Evolutionary conservation across 805 yeast genomes (phyloP).

Genomic region (Ogataea kodamae): DNA sequence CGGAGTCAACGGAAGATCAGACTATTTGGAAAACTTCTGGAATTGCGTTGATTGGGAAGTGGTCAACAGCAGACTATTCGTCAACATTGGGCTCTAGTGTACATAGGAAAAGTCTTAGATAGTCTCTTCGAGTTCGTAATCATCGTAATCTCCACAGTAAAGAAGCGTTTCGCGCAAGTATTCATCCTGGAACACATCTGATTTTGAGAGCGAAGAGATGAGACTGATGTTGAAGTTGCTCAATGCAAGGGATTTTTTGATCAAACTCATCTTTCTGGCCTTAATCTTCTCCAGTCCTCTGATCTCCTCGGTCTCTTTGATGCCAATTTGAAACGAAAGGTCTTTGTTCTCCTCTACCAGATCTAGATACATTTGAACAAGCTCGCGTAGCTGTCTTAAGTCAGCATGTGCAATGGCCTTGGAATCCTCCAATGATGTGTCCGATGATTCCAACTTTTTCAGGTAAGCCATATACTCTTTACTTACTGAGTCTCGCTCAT

Average conservation of each 20-base stretch:
- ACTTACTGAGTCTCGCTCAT: slow-evolving; percentile 15
- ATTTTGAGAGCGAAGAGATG: slow-evolving; percentile 32
- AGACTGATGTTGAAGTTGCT: slow-evolving; percentile 32
- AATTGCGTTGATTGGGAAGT: slow-evolving; percentile 83
- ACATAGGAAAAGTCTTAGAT: slow-evolving; percentile 11
- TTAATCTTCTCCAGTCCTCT: slow-evolving; percentile 17
- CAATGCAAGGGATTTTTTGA: slow-evolving; percentile 24
- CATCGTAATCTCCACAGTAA: slow-evolving; percentile 30
- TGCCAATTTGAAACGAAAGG: slow-evolving; percentile 13
- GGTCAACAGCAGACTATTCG: slow-evolving; percentile 43
- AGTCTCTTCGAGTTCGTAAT: slow-evolving; percentile 27
- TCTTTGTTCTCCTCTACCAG: slow-evolving; percentile 17
- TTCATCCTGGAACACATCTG: slow-evolving; percentile 33
- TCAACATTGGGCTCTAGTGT: slow-evolving; percentile 17
- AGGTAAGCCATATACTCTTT: slow-evolving; percentile 7
- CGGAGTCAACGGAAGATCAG: slow-evolving; percentile 71
- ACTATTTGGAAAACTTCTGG: slow-evolving; percentile 75
- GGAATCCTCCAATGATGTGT: slow-evolving; percentile 2
- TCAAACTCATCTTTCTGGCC: slow-evolving; percentile 13
- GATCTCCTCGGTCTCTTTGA: slow-evolving; percentile 13
- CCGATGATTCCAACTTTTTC: slow-evolving; percentile 2
- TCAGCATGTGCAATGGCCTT: slow-evolving; percentile 3
- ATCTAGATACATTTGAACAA: slow-evolving; percentile 11
- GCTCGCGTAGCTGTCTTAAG: slow-evolving; percentile 6
- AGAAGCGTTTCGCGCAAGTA: slow-evolving; percentile 28